These are phyloP conservation scores for Candida broadrunensis DNA, from an alignment of 805 yeast genomes.

Conservation along the genomic window DNA sequence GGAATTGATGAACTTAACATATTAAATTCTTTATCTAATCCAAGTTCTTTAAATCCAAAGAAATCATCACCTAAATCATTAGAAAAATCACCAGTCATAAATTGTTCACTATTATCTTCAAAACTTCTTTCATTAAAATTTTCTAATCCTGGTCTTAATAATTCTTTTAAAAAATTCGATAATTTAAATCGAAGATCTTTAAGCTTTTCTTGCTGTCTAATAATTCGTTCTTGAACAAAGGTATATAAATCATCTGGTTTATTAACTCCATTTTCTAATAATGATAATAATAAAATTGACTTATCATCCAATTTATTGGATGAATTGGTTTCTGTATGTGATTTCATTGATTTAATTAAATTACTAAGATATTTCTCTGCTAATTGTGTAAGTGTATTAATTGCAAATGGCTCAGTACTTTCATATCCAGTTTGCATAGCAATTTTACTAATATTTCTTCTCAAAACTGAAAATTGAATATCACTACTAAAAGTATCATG, in stretches of 20 bases:
- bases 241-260: conserved; percentile 74
- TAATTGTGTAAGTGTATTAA: conserved; percentile 74
- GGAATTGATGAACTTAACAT: conserved; percentile 84
- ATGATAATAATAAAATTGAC: conserved; percentile 56
- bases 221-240: conserved; percentile 69
- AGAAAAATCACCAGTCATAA: conserved; percentile 91
- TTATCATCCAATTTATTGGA: conserved; percentile 34
- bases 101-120: conserved; percentile 89
- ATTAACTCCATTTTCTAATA: conserved; percentile 83
- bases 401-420: conserved; percentile 71
- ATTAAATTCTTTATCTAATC: conserved; percentile 89
- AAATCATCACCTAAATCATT: conserved; percentile 94
- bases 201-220: conserved; percentile 67
- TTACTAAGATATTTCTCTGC: conserved; percentile 80
- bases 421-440: conserved; percentile 94
- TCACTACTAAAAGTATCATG: conserved; percentile 61
- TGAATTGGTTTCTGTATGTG: conserved; percentile 66
- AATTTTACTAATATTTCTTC: conserved; percentile 69
- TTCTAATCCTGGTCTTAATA: conserved; percentile 76
- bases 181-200: conserved; percentile 66
- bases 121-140: conserved; percentile 76
- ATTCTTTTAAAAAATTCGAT: conserved; percentile 68
- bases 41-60: conserved; percentile 94
- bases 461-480: conserved; percentile 63
- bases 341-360: conserved; percentile 64